Base-by-base conservation (phyloP, 352 stramenopile genomes). In the Pythium sukuiense region DNA sequence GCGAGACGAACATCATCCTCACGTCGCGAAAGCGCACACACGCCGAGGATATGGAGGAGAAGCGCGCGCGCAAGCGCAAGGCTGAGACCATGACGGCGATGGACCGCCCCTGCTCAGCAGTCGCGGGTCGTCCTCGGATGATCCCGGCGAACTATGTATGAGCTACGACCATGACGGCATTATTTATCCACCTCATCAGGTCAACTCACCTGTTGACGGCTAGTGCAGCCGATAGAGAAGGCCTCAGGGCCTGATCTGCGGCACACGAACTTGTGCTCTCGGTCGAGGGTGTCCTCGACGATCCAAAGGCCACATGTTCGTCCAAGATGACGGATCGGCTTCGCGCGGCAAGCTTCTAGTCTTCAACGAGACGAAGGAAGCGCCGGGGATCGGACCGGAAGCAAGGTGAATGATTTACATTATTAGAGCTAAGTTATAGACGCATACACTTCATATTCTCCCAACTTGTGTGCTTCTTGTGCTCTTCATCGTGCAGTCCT, bases 1-100 rank as follows among this genome's bases (percentile, higher is more conserved):
- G 80, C 6, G 77, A 88, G 67, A 75, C 80, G 0, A 87, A 83
- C 67, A 88, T 88, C 67, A 88, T 87, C 56, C 78, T 87, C 45
- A 68, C 70, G 61, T 88, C 80, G 18, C 76, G 80, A 6, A 65
- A 79, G 52, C 74, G 76, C 45, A 83, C 80, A 13, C 72, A 84
- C 29, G 61, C 76, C 26, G 80, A 87, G 54, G 65, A 79, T 50
- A 39, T 74, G 12, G 74, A 73, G n/a, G 65, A 77, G 33, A 74
- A 72, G 63, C 55, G 74, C 37, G 74, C 66, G 58, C 81, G 75
- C 70, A 80, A 81, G 63, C 66, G 69, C 60, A 81, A 77, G 59
- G 64, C 69, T 0, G 55, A 62, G 14, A 56, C 13, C 26, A 49
- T 49, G 9, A 32, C 59, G 26, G 33, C 69, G 32, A 46, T 68